A percentile compares a stretch with the other conserved stretches of the same genome.
Evolutionary conservation across 306 rosid genomes (phyloP).

Genomic region (Quercus bicolor): DNA sequence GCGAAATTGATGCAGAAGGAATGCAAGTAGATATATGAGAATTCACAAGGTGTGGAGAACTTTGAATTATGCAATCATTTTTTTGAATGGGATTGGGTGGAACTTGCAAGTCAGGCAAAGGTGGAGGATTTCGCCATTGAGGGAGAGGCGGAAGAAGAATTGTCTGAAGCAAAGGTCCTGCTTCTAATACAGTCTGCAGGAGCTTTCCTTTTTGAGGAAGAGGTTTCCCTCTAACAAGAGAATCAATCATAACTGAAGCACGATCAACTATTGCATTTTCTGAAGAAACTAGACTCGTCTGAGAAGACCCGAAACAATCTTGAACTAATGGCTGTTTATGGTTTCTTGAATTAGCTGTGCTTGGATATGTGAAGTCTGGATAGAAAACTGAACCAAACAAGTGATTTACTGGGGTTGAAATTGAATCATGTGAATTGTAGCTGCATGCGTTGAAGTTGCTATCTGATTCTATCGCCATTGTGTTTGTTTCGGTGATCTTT

Average conservation of each 20-base stretch:
- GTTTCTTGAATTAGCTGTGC: slow-evolving; percentile 15
- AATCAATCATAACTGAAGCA: slow-evolving; percentile 22
- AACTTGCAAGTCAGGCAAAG: background rate
- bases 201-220: slow-evolving; percentile 52
- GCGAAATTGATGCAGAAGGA: no score
- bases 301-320: background rate
- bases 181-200: slow-evolving; percentile 36
- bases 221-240: slow-evolving; percentile 24
- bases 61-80: no score
- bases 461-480: slow-evolving; percentile 6
- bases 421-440: slow-evolving; percentile 17
- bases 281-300: background rate
- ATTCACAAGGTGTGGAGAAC: no score
- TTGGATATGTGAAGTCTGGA: background rate
- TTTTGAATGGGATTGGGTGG: background rate
- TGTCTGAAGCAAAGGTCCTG: slow-evolving; percentile 53
- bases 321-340: slow-evolving; percentile 12
- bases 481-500: background rate
- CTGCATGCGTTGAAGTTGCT: slow-evolving; percentile 1
- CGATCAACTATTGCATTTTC: slow-evolving; percentile 2
- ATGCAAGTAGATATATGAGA: no score
- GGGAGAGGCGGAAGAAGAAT: slow-evolving; percentile 42
- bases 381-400: slow-evolving; percentile 15
- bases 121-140: slow-evolving; percentile 40
- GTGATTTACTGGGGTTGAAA: slow-evolving; percentile 7